These are phyloP conservation scores for Plasmodium coatneyi DNA, from an alignment of 169 alveolate genomes.

Conservation along the genomic window DNA sequence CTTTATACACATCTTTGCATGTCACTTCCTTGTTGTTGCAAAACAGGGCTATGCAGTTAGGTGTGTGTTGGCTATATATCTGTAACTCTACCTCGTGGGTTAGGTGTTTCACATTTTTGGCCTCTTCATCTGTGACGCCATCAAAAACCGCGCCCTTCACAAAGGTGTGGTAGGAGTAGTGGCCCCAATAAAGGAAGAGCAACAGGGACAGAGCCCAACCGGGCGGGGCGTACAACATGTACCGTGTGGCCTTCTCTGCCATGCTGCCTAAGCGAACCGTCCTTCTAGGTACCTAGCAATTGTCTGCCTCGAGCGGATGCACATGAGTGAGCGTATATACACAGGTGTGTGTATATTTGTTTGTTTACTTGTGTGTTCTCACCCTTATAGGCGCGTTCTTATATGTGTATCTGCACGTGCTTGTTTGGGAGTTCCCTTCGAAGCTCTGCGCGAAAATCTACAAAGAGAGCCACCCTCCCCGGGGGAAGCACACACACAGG, in stretches of 20 bases:
- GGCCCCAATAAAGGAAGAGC: not conserved
- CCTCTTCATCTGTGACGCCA: conserved; percentile 43
- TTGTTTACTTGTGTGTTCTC: too few species aligned
- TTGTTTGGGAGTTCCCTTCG: not conserved
- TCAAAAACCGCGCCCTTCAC: conserved; percentile 13
- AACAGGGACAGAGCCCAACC: not conserved
- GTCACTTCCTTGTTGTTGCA: conserved; percentile 43
- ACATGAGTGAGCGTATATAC: not conserved
- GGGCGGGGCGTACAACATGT: not conserved
- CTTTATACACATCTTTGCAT: conserved; percentile 57
- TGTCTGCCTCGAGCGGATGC: not conserved
- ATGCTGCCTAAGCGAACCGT: not conserved
- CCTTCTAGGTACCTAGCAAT: not conserved
- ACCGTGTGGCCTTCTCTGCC: not conserved
- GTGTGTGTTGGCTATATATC: conserved; percentile 66
- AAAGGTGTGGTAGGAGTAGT: not conserved
- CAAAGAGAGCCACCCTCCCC: not conserved
- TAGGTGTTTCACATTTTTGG: conserved; percentile 54
- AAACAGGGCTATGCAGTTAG: conserved; percentile 60
- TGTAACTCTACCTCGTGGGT: conserved; percentile 70
- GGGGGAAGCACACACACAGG: not conserved
- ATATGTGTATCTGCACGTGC: not conserved
- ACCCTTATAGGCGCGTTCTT: not conserved
- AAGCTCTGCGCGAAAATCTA: not conserved
- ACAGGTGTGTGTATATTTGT: not conserved